These are phyloP conservation scores for Puccinia novopanici DNA, from an alignment of 1,284 basidiomycete genomes.

Conservation along the genomic window DNA sequence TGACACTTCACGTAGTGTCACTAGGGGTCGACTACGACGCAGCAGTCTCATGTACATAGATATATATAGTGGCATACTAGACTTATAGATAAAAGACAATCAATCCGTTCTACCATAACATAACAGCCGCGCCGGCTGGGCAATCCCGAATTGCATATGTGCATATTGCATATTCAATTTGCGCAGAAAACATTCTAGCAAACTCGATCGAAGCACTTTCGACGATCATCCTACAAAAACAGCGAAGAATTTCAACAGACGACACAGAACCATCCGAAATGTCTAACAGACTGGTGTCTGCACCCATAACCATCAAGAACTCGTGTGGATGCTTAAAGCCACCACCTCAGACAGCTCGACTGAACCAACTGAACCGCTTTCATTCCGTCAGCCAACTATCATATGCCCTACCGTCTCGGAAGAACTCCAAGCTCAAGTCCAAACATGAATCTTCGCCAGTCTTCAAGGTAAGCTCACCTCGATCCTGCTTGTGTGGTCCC, in stretches of 20 bases:
- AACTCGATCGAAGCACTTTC: neutral
- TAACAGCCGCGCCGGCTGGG: too few relatives aligned
- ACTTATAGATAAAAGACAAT: too few relatives aligned
- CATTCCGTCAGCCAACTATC: constrained; percentile 9
- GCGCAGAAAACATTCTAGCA: neutral
- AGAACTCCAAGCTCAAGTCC: neutral
- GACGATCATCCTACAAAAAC: neutral
- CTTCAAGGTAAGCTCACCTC: neutral
- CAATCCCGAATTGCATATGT: too few relatives aligned
- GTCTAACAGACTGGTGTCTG: constrained; percentile 2
- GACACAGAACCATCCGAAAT: neutral
- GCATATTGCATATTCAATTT: too few relatives aligned
- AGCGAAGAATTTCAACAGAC: neutral
- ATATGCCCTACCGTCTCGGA: neutral
- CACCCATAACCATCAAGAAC: constrained; percentile 15
- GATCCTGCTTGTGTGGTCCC: neutral
- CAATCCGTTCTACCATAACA: too few relatives aligned
- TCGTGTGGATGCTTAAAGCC: constrained; percentile 23
- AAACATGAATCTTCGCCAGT: neutral
- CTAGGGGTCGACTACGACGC: too few relatives aligned
- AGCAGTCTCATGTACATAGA: too few relatives aligned
- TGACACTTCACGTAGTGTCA: too few relatives aligned
- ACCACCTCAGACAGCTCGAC: constrained; percentile 1
- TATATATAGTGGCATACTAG: too few relatives aligned
- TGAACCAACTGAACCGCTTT: neutral